Evolutionary conservation across 805 yeast species (phyloP).

Genomic region (Starmerella vitae): DNA sequence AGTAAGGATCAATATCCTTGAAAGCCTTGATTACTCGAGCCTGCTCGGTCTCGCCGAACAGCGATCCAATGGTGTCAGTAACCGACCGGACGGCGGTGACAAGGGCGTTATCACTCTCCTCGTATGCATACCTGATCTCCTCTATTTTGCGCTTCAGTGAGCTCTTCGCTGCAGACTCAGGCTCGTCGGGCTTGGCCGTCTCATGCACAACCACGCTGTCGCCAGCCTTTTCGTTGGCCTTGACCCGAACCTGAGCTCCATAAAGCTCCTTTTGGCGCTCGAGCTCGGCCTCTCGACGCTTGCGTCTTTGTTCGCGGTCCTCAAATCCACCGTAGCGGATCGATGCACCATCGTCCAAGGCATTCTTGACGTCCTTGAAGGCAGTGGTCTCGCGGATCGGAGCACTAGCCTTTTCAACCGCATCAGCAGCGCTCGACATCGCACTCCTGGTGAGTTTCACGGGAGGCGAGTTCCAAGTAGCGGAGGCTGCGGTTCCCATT

Average conservation of each 20-base stretch:
- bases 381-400: conserved; percentile 86
- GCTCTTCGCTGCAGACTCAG: conserved; percentile 42
- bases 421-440: conserved; percentile 69
- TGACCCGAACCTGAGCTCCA: conserved; percentile 45
- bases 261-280: conserved; percentile 34
- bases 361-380: conserved; percentile 77
- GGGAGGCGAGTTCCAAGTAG: conserved; percentile 93
- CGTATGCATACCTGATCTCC: conserved; percentile 48
- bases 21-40: conserved; percentile 83
- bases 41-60: conserved; percentile 91
- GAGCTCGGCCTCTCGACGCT: conserved; percentile 43
- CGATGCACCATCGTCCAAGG: conserved; percentile 83
- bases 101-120: conserved; percentile 87
- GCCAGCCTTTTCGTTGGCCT: conserved; percentile 58
- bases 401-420: conserved; percentile 69
- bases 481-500: conserved; percentile 75
- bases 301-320: conserved; percentile 64
- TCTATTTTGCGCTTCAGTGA: conserved; percentile 53
- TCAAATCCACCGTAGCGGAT: conserved; percentile 87
- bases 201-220: conserved; percentile 70
- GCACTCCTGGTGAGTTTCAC: conserved; percentile 80
- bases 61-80: conserved; percentile 65
- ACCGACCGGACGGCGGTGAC: conserved; percentile 68
- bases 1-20: conserved; percentile 78
- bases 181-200: conserved; percentile 58